These are phyloP conservation scores for Arthrinium phaeospermum DNA, from an alignment of 2,329 filamentous ascomycete genomes.

Conservation along the genomic window DNA sequence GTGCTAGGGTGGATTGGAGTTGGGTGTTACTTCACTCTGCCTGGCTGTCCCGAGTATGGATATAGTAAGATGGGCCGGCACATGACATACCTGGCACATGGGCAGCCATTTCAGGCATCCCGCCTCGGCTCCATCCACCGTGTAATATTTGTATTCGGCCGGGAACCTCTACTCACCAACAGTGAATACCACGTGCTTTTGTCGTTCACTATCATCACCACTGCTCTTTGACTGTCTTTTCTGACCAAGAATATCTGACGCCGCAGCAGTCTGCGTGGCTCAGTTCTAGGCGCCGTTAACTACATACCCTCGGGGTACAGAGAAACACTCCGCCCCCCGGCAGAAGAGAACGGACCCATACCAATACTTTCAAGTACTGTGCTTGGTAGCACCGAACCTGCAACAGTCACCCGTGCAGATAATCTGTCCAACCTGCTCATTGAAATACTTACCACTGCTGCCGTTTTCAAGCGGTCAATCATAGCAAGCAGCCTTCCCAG, in stretches of 20 bases:
- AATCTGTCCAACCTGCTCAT: background rate
- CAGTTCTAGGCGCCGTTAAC: background rate
- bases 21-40: background rate
- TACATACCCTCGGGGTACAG: background rate
- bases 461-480: conserved; percentile 23
- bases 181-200: conserved; percentile 17
- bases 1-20: background rate
- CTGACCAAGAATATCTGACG: background rate
- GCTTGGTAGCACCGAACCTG: background rate
- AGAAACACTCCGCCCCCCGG: background rate
- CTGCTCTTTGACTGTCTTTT: background rate
- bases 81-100: conserved; percentile 16
- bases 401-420: background rate
- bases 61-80: conserved; percentile 9
- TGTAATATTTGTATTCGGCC: conserved; percentile 5
- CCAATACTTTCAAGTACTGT: background rate
- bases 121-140: background rate
- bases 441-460: conserved; percentile 21
- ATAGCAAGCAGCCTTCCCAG: conserved; percentile 33
- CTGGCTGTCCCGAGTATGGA: conserved; percentile 6
- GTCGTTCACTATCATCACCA: background rate
- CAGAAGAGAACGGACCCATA: conserved; percentile 10
- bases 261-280: background rate
- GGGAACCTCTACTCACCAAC: background rate
- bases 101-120: conserved; percentile 19